These are phyloP conservation scores for Tetrahymena malaccensis DNA, from an alignment of 73 alveolate genomes.

Conservation along the genomic window DNA sequence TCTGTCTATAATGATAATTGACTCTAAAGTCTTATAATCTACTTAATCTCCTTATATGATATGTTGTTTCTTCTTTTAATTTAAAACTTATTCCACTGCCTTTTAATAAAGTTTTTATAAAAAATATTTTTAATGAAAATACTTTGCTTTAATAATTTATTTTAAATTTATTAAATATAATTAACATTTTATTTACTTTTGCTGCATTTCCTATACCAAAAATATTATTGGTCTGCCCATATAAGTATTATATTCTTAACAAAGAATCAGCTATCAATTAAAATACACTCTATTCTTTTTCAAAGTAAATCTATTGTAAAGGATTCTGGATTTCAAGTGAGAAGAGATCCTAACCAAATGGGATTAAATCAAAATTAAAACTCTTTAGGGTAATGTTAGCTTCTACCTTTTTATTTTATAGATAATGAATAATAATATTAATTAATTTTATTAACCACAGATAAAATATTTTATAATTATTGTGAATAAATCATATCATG, in stretches of 20 bases:
- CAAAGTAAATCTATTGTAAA: background rate
- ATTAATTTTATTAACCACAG: too few species aligned
- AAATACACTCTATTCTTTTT: background rate
- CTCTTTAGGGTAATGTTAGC: background rate
- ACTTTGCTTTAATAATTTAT: background rate
- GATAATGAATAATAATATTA: too few species aligned
- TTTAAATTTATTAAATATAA: too few species aligned
- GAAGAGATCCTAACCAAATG: background rate
- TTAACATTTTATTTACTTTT: background rate
- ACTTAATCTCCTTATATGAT: background rate
- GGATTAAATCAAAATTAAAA: background rate
- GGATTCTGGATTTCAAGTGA: background rate
- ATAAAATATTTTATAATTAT: too few species aligned
- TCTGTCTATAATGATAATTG: background rate
- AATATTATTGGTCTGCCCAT: background rate
- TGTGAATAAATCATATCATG: too few species aligned
- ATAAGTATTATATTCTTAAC: background rate
- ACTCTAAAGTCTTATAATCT: background rate
- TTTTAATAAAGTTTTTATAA: too few species aligned
- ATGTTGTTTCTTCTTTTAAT: background rate
- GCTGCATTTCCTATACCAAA: background rate
- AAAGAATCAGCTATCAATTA: background rate
- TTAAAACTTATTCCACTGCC: background rate
- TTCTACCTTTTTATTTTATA: background rate
- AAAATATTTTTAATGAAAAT: too few species aligned